phyloP scores from a whole-genome alignment of 2,329 filamentous ascomycete genomes.

The Purpureocillium takamizusanense region DNA sequence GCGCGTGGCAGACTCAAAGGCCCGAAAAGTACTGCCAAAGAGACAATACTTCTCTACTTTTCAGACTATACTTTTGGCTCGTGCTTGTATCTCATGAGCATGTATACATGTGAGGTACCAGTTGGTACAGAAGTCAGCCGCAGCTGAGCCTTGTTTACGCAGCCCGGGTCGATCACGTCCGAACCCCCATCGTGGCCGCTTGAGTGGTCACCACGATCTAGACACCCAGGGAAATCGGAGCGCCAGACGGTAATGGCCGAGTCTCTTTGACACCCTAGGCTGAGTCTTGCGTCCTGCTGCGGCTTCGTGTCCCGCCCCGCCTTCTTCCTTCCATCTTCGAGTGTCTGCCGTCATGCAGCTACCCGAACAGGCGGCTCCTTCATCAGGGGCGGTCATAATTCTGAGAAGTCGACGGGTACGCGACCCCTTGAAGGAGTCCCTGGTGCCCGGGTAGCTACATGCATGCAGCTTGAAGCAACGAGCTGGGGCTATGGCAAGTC shows the following conservation, averaged over 20 bases:
- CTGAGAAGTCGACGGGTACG: slow-evolving; percentile 2
- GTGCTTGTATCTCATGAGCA: background rate
- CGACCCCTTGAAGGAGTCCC: slow-evolving; percentile 1
- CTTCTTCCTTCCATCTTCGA: background rate
- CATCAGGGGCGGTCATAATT: slow-evolving; percentile 3
- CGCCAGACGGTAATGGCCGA: too few relatives aligned
- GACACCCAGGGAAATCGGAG: too few relatives aligned
- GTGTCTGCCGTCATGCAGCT: slow-evolving; percentile 9
- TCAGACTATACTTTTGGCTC: background rate
- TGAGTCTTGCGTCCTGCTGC: too few relatives aligned
- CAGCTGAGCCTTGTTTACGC: too few relatives aligned
- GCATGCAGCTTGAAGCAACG: background rate
- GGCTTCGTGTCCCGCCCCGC: background rate
- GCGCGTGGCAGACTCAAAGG: slow-evolving; percentile 4
- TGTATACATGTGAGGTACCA: background rate
- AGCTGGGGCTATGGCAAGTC: background rate
- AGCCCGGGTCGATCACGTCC: too few relatives aligned
- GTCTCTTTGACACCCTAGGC: too few relatives aligned
- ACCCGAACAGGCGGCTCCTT: slow-evolving; percentile 10
- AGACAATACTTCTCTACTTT: background rate
- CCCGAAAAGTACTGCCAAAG: slow-evolving; percentile 1
- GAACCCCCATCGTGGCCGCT: too few relatives aligned
- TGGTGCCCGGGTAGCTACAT: slow-evolving; percentile 4
- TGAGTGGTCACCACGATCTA: too few relatives aligned
- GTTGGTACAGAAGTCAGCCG: background rate